Conservation (phyloP, 129 eudicot species). For the Tagetes patula region DNA sequence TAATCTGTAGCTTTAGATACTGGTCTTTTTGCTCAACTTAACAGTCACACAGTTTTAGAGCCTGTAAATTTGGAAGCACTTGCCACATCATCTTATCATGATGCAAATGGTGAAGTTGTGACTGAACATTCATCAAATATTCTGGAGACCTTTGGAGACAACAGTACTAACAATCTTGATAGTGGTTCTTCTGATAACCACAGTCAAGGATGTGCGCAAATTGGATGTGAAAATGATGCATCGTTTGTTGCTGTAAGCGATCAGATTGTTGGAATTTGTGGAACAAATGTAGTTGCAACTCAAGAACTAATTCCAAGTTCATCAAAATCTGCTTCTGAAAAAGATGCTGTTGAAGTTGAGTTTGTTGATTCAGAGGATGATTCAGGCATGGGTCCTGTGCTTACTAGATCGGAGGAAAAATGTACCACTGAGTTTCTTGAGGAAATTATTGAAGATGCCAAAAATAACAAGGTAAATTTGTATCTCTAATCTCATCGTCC, state of each 20-base stretch:
- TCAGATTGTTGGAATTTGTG: slow-evolving; percentile 15
- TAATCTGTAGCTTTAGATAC: slow-evolving; percentile 20
- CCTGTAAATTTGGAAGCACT: slow-evolving; percentile 9
- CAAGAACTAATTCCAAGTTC: slow-evolving; percentile 30
- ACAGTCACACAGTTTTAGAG: slow-evolving; percentile 9
- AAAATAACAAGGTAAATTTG: slow-evolving; percentile 59
- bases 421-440: slow-evolving; percentile 57
- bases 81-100: slow-evolving; percentile 21
- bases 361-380: slow-evolving; percentile 38
- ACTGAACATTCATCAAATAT: neutral
- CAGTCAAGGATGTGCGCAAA: slow-evolving; percentile 21
- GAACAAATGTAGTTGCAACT: slow-evolving; percentile 4
- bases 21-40: slow-evolving; percentile 9
- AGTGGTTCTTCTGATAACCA: slow-evolving; percentile 19
- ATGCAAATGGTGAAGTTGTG: slow-evolving; percentile 31
- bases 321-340: slow-evolving; percentile 17
- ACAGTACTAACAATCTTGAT: neutral
- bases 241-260: slow-evolving; percentile 19
- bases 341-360: slow-evolving; percentile 25
- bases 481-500: neutral
- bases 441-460: slow-evolving; percentile 68
- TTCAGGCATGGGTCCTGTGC: slow-evolving; percentile 28
- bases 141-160: slow-evolving; percentile 28
- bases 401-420: slow-evolving; percentile 44
- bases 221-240: slow-evolving; percentile 25